Percentiles rank a stretch among this genome's conserved stretches.
Conservation (phyloP, 352 stramenopile genomes). For the Hyaloperonospora brassicae region DNA sequence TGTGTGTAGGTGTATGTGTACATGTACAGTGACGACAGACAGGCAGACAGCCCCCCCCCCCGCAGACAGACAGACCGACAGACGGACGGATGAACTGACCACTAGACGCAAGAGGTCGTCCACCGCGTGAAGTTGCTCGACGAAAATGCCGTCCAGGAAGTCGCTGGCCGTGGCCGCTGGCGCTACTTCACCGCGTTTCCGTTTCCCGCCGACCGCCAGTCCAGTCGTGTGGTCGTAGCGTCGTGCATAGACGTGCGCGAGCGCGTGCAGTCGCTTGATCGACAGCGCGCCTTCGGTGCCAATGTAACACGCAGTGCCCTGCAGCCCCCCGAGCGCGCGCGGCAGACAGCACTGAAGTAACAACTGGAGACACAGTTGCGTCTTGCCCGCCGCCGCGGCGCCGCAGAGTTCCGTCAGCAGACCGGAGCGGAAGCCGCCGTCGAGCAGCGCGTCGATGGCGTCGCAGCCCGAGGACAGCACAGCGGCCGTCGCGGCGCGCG, state of each 20-base stretch:
- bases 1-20: too few species aligned
- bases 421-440: constrained; percentile 57
- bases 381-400: constrained; percentile 52
- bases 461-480: constrained; percentile 50
- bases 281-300: too few species aligned
- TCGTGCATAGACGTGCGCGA: constrained; percentile 43
- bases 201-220: constrained; percentile 29
- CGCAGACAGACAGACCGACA: too few species aligned
- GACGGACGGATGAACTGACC: constrained; percentile 28
- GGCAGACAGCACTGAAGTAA: too few species aligned
- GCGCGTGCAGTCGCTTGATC: too few species aligned
- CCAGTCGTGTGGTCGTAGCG: constrained; percentile 32
- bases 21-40: too few species aligned
- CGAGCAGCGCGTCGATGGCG: constrained; percentile 44
- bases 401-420: constrained; percentile 71
- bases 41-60: too few species aligned
- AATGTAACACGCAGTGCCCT: too few species aligned
- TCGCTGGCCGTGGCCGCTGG: constrained; percentile 16
- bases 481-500: constrained; percentile 16
- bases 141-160: constrained; percentile 71
- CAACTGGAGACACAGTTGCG: too few species aligned
- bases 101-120: constrained; percentile 56
- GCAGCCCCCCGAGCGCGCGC: too few species aligned
- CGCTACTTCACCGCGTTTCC: constrained; percentile 31
- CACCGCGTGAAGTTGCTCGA: constrained; percentile 69